phyloP scores from a whole-genome alignment of 108 stramenopile species.

The Cyclotella kingstonii region DNA sequence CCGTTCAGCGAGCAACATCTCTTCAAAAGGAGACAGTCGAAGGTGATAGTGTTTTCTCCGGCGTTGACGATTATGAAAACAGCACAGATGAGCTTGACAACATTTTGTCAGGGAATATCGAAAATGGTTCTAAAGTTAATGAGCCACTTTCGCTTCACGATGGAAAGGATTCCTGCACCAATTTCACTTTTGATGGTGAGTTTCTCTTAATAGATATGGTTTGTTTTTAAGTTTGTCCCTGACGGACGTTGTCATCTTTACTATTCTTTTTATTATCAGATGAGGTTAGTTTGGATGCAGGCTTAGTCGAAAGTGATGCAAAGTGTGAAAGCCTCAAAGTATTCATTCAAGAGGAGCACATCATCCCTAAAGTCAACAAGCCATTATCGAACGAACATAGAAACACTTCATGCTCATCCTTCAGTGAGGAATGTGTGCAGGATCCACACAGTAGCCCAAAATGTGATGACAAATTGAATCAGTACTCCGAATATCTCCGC shows the following conservation, averaged over 20 bases:
- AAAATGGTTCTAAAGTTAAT: background rate
- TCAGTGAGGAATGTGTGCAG: conserved; percentile 1
- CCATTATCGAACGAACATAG: conserved; percentile 3
- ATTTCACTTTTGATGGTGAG: conserved; percentile 11
- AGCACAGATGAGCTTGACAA: conserved; percentile 33
- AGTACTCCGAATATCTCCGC: background rate
- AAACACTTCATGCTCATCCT: background rate
- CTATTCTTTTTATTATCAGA: background rate
- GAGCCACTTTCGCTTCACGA: background rate
- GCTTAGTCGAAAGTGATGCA: background rate
- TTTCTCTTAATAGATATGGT: background rate
- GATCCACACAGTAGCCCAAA: background rate
- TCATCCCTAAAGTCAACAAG: conserved; percentile 3
- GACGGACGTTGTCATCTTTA: background rate
- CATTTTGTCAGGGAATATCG: conserved; percentile 6
- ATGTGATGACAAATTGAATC: conserved; percentile 5
- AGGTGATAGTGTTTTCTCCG: conserved; percentile 28
- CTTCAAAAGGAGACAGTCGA: too few species aligned
- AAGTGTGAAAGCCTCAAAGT: background rate
- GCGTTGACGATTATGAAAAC: conserved; percentile 19
- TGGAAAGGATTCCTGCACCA: background rate
- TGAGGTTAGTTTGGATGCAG: background rate
- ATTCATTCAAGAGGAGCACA: conserved; percentile 7
- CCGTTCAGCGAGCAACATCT: too few species aligned
- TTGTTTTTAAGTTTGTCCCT: background rate